Percentiles rank a stretch among this genome's conserved stretches.
phyloP scores from a whole-genome alignment of 2,329 filamentous ascomycete species.

The Trichoderma pleuroti region DNA sequence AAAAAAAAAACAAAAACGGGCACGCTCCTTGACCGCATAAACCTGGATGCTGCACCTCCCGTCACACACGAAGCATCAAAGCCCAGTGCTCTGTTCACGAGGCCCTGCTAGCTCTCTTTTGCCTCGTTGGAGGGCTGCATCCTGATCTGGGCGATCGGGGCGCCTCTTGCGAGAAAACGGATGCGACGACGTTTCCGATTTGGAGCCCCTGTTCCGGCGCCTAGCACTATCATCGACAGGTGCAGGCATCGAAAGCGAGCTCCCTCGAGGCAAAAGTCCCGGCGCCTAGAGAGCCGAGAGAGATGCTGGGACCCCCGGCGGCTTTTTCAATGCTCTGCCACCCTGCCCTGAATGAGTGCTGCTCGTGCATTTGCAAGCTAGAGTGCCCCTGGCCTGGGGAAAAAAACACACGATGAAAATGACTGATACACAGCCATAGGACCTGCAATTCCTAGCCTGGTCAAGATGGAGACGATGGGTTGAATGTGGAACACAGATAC shows the following conservation, averaged over 20 bases:
- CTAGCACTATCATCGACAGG: neutral
- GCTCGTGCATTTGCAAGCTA: neutral
- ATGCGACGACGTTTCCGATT: slow-evolving; percentile 1
- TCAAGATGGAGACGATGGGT: neutral
- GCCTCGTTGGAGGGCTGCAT: slow-evolving; percentile 4
- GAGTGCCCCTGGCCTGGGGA: neutral
- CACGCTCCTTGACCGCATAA: neutral
- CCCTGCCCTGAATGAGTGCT: neutral
- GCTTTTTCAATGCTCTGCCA: neutral
- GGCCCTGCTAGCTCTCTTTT: slow-evolving; percentile 6
- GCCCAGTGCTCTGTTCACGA: slow-evolving; percentile 8
- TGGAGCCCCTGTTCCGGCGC: neutral
- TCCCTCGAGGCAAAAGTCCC: neutral
- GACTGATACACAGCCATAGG: neutral
- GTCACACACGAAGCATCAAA: neutral
- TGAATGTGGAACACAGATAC: neutral
- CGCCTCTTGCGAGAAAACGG: neutral
- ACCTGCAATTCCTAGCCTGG: neutral
- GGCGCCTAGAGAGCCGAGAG: neutral
- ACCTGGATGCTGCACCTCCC: neutral
- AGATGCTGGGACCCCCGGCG: neutral
- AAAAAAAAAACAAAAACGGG: neutral
- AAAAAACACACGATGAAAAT: neutral
- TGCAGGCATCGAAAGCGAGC: neutral
- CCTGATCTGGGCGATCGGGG: slow-evolving; percentile 15